Evolutionary conservation across 140 eudicot species (phyloP).

Genomic region (Cichorium intybus): DNA sequence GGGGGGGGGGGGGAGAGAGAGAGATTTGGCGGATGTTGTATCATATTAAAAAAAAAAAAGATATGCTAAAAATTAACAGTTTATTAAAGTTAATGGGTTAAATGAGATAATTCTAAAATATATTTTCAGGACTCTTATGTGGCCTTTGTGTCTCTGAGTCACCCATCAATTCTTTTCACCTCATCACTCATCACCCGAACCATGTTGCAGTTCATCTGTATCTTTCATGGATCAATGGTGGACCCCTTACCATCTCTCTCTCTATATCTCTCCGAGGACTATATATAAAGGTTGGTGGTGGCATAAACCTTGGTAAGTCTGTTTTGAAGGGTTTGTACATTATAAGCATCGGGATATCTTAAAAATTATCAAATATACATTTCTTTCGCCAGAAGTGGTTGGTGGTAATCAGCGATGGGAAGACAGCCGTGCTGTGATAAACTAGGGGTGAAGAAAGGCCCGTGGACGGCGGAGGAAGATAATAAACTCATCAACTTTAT

Average conservation of each 20-base stretch:
- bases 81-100: constrained; percentile 11
- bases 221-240: constrained; percentile 39
- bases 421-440: constrained; percentile 98
- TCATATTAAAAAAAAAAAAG: not conserved
- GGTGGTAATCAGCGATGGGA: constrained; percentile 48
- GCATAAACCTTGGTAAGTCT: constrained; percentile 50
- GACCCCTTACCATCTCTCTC: constrained; percentile 28
- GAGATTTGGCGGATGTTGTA: not conserved
- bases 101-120: not conserved
- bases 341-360: constrained; percentile 19
- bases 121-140: constrained; percentile 20
- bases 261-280: constrained; percentile 27
- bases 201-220: constrained; percentile 36
- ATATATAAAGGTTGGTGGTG: constrained; percentile 57
- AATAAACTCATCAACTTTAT: constrained; percentile 85
- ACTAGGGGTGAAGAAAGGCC: constrained; percentile 98
- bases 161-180: constrained; percentile 39
- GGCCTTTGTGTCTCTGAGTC: constrained; percentile 26
- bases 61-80: not conserved
- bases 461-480: constrained; percentile 99
- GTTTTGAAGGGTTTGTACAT: constrained; percentile 18
- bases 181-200: constrained; percentile 32
- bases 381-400: not conserved
- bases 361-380: not conserved
- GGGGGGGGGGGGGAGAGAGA: no score